A percentile compares a stretch with the other conserved stretches of the same genome.
Conservation (phyloP, 768 basidiomycete species). For the Panaeolus papilionaceus region DNA sequence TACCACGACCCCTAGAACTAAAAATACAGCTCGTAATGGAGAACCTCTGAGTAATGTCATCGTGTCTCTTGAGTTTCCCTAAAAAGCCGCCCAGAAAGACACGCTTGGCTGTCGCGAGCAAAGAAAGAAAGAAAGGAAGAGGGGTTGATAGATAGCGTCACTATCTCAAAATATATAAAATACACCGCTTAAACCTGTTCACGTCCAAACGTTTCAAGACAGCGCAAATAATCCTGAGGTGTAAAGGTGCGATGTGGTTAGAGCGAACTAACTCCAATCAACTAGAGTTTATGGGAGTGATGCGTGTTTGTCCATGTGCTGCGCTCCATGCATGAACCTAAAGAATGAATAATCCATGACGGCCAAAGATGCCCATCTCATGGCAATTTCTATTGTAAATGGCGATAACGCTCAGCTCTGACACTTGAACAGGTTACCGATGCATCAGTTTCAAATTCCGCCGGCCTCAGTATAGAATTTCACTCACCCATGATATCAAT, state of each 20-base stretch:
- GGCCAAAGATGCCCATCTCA: background rate
- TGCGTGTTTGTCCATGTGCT: background rate
- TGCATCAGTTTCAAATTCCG: background rate
- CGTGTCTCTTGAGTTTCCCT: background rate
- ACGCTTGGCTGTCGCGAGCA: no score
- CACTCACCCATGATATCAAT: no score
- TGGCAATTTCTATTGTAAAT: background rate
- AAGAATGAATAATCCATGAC: background rate
- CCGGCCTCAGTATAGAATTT: background rate
- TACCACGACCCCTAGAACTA: constrained; percentile 9
- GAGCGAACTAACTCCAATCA: constrained; percentile 4
- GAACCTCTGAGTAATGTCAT: constrained; percentile 24
- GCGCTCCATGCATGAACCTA: background rate
- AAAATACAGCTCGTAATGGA: background rate
- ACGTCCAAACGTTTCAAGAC: background rate
- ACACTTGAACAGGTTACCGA: background rate
- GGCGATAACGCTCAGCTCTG: background rate
- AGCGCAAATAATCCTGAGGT: no score
- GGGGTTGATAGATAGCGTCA: no score
- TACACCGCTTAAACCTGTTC: no score
- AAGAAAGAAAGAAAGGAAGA: no score
- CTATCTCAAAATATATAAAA: no score
- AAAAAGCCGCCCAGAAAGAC: no score
- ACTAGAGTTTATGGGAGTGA: background rate
- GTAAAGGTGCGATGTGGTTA: background rate